Evolutionary conservation across 306 rosid species (phyloP).

Genomic region (Trichosanthes truncata): DNA sequence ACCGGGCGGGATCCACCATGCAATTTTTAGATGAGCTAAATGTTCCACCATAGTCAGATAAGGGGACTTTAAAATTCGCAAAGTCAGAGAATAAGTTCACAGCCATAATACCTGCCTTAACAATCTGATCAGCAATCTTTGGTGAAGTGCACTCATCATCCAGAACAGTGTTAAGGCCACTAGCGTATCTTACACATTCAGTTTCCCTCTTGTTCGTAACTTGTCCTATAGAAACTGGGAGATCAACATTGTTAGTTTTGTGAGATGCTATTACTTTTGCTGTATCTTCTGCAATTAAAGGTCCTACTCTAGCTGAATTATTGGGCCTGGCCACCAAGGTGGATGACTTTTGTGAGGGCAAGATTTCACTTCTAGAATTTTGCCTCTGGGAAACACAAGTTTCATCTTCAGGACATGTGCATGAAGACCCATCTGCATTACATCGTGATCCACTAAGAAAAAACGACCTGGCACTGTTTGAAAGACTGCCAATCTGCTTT

Average conservation of each 20-base stretch:
- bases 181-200: conserved; percentile 37
- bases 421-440: conserved; percentile 62
- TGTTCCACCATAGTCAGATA: conserved; percentile 53
- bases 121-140: conserved; percentile 49
- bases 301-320: conserved; percentile 35
- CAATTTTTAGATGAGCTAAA: conserved; percentile 34
- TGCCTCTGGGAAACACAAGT: conserved; percentile 49
- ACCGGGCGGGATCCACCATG: conserved; percentile 57
- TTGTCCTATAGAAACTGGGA: conserved; percentile 22
- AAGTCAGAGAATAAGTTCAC: conserved; percentile 69
- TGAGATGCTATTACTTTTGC: conserved; percentile 27
- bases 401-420: conserved; percentile 79
- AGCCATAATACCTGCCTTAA: conserved; percentile 68
- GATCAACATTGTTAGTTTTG: conserved; percentile 27
- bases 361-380: conserved; percentile 30
- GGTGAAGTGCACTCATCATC: conserved; percentile 26
- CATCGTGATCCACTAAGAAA: conserved; percentile 62
- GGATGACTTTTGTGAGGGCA: conserved; percentile 37
- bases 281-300: conserved; percentile 28
- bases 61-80: conserved; percentile 50
- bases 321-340: conserved; percentile 23
- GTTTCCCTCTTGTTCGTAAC: conserved; percentile 30
- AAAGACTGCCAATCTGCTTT: conserved; percentile 63
- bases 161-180: conserved; percentile 27
- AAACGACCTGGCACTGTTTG: conserved; percentile 73